A percentile compares a stretch with the other conserved stretches of the same genome.
These are phyloP conservation scores for Cucurbita pepo DNA, from an alignment of 306 rosid genomes.

Conservation along the genomic window DNA sequence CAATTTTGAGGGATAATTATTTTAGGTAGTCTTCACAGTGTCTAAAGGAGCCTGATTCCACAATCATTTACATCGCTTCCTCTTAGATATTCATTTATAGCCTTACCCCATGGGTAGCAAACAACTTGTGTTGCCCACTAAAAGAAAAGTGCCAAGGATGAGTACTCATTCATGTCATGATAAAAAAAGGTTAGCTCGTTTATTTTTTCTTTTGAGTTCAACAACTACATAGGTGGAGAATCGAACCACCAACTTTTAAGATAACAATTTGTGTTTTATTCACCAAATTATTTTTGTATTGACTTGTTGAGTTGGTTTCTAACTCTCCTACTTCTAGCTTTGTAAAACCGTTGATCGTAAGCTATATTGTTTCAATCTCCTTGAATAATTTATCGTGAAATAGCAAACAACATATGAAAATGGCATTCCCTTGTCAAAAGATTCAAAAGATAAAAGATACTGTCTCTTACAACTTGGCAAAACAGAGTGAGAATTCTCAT, in stretches of 20 bases:
- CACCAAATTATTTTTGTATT: too few species aligned
- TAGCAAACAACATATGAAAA: not conserved
- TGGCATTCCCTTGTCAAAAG: not conserved
- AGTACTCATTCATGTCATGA: not conserved
- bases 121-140: not conserved
- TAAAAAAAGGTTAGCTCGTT: not conserved
- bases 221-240: too few species aligned
- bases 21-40: not conserved
- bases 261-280: too few species aligned
- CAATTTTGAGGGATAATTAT: not conserved
- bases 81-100: not conserved
- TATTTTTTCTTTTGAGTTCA: too few species aligned
- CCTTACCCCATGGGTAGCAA: conserved; percentile 6
- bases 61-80: conserved; percentile 9
- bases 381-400: not conserved
- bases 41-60: conserved; percentile 17
- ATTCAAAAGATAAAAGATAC: not conserved
- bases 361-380: too few species aligned
- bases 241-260: too few species aligned
- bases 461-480: too few species aligned
- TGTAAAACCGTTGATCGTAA: too few species aligned
- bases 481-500: not conserved
- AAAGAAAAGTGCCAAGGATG: not conserved
- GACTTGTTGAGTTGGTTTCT: too few species aligned
- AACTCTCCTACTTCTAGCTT: not conserved